A percentile compares a stretch with the other conserved stretches of the same genome.
These are phyloP conservation scores for Boletus pseudopeckii DNA, from an alignment of 768 basidiomycete species.

Conservation along the genomic window DNA sequence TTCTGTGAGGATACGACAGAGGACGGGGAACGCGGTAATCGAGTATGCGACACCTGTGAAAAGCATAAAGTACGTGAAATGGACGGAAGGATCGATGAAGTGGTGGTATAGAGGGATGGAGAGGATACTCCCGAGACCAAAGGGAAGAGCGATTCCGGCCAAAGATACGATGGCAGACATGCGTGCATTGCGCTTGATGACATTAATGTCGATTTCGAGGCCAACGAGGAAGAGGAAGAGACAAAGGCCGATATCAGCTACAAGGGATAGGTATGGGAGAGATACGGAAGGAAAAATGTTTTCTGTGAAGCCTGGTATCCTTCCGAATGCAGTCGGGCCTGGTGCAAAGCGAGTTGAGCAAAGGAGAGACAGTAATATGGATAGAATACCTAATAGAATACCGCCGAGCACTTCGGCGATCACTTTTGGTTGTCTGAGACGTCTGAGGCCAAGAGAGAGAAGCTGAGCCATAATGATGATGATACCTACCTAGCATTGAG, in stretches of 20 bases:
- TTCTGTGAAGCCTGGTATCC: conserved; percentile 84
- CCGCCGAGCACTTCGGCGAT: conserved; percentile 86
- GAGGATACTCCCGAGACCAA: conserved; percentile 75
- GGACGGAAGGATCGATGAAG: conserved; percentile 59
- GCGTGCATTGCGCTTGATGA: conserved; percentile 77
- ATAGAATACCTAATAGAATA: conserved; percentile 69
- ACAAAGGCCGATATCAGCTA: conserved; percentile 84
- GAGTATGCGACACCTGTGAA: conserved; percentile 91
- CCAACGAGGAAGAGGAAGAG: conserved; percentile 93
- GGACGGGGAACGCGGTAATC: conserved; percentile 83
- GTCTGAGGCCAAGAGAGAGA: conserved; percentile 66
- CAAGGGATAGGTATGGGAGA: conserved; percentile 73
- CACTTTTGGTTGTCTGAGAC: conserved; percentile 79
- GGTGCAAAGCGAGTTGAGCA: background rate
- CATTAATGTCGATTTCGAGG: conserved; percentile 77
- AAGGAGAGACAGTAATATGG: conserved; percentile 31
- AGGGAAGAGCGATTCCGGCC: conserved; percentile 85
- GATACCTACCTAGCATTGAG: conserved; percentile 47
- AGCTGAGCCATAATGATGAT: conserved; percentile 80
- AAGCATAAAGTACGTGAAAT: conserved; percentile 90
- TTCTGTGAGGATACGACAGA: conserved; percentile 86
- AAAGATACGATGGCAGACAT: conserved; percentile 67
- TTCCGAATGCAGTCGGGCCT: conserved; percentile 61
- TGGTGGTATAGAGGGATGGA: conserved; percentile 48
- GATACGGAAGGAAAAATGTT: conserved; percentile 78